Conservation (phyloP, 495 filamentous ascomycete genomes). For the Hyphodiscus hymeniophilus region DNA sequence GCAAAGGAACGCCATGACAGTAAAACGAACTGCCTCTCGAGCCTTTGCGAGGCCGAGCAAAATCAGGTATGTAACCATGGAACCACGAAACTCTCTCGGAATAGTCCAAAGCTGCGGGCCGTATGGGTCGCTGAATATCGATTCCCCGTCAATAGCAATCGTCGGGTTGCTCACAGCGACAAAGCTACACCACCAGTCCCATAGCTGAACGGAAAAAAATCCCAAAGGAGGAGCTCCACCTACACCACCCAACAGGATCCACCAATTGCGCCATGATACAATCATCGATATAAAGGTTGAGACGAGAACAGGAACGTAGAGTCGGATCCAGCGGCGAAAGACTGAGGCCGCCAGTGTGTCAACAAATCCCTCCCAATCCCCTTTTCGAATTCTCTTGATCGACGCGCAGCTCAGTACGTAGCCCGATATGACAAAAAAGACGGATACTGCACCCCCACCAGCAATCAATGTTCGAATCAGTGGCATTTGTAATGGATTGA, state of each 20-base stretch:
- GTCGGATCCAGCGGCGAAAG: slow-evolving; percentile 52
- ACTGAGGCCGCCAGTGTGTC: slow-evolving; percentile 43
- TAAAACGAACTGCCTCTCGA: too few relatives aligned
- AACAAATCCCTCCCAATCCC: slow-evolving; percentile 26
- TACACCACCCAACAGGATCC: too few relatives aligned
- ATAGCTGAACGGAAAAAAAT: too few relatives aligned
- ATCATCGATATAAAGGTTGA: slow-evolving; percentile 43
- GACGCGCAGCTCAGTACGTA: slow-evolving; percentile 59
- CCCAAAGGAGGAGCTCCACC: too few relatives aligned
- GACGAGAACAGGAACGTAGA: slow-evolving; percentile 53
- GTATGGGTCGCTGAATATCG: too few relatives aligned
- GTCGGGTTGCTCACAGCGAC: too few relatives aligned
- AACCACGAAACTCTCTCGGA: not conserved
- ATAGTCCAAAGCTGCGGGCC: slow-evolving; percentile 7
- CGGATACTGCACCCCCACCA: slow-evolving; percentile 57
- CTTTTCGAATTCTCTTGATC: slow-evolving; percentile 42
- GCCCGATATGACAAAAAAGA: slow-evolving; percentile 68
- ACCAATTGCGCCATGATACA: too few relatives aligned
- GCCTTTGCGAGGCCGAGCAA: too few relatives aligned
- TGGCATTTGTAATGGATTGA: slow-evolving; percentile 47
- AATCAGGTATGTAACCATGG: too few relatives aligned
- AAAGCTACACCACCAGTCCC: too few relatives aligned
- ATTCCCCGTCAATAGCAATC: too few relatives aligned
- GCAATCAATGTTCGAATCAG: slow-evolving; percentile 52
- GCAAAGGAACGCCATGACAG: too few relatives aligned